phyloP scores from a whole-genome alignment of 805 yeast genomes.

The Lipomyces spencermartinsiae region DNA sequence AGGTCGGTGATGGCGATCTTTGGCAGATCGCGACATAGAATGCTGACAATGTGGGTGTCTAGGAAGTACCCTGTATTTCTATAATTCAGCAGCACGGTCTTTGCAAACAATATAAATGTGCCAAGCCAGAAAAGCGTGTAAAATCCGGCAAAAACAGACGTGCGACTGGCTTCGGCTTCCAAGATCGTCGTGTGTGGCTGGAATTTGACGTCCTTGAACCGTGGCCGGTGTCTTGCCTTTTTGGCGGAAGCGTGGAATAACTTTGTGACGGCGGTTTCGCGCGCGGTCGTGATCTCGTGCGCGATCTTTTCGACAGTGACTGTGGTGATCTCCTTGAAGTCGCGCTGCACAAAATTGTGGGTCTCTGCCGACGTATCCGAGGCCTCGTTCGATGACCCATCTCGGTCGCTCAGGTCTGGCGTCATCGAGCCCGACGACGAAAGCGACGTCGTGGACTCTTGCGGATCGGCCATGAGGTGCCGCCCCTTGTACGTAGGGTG shows the following conservation, averaged over 20 bases:
- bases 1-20: slow-evolving; percentile 78
- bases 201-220: slow-evolving; percentile 62
- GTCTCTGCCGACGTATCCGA: background rate
- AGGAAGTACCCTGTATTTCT: slow-evolving; percentile 53
- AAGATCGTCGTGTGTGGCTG: slow-evolving; percentile 55
- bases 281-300: background rate
- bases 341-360: background rate
- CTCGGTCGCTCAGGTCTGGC: background rate
- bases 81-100: slow-evolving; percentile 61
- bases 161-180: slow-evolving; percentile 56
- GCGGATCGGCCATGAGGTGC: background rate
- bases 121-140: slow-evolving; percentile 81
- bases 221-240: slow-evolving; percentile 49
- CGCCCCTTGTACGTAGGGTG: background rate
- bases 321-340: background rate
- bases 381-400: background rate
- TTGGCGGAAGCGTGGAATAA: background rate
- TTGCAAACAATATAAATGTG: slow-evolving; percentile 60
- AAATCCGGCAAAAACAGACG: slow-evolving; percentile 69
- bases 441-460: background rate
- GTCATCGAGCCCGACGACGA: slow-evolving; percentile 5
- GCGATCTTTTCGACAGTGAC: background rate
- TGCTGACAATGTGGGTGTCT: slow-evolving; percentile 60
- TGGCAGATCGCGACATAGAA: slow-evolving; percentile 65
- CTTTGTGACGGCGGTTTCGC: slow-evolving; percentile 1